A percentile compares a stretch with the other conserved stretches of the same genome.
Evolutionary conservation across 2,329 filamentous ascomycete genomes (phyloP).

Genomic region (Fusarium cyanostomum): DNA sequence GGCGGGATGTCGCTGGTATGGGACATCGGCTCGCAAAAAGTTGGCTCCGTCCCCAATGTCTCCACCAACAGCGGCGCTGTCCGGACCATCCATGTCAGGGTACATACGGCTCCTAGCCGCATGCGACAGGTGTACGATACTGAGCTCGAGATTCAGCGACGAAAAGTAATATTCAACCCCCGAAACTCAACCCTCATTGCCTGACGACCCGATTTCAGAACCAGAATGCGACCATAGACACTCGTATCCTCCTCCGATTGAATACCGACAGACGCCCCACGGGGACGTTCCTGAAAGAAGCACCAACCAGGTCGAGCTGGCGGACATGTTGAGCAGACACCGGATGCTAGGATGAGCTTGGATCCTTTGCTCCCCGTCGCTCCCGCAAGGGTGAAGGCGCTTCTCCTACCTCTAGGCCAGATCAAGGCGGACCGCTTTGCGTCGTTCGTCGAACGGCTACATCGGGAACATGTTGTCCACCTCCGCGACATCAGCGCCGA

Average conservation of each 20-base stretch:
- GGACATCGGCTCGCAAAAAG: conserved; percentile 43
- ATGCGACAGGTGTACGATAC: conserved; percentile 45
- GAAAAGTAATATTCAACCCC: conserved; percentile 11
- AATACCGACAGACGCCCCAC: conserved; percentile 20
- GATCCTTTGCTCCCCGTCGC: conserved; percentile 92
- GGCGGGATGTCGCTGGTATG: conserved; percentile 15
- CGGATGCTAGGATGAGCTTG: conserved; percentile 77
- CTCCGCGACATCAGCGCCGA: conserved; percentile 89
- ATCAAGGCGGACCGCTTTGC: conserved; percentile 85
- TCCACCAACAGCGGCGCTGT: conserved; percentile 33
- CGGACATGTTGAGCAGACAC: conserved; percentile 47
- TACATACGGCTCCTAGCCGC: conserved; percentile 40
- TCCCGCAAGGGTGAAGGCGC: conserved; percentile 87
- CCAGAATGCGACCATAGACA: conserved; percentile 31
- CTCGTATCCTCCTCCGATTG: not conserved
- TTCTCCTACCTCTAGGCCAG: conserved; percentile 86
- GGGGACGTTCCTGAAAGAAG: conserved; percentile 29
- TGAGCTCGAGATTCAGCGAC: conserved; percentile 28
- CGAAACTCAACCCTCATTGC: conserved; percentile 7
- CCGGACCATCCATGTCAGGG: conserved; percentile 32
- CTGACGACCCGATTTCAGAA: conserved; percentile 5
- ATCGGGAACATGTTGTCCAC: conserved; percentile 81
- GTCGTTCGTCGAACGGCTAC: conserved; percentile 80
- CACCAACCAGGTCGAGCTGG: conserved; percentile 29
- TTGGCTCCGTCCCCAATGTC: conserved; percentile 36